Conservation (phyloP, 768 basidiomycete species). For the Lactarius vividus region DNA sequence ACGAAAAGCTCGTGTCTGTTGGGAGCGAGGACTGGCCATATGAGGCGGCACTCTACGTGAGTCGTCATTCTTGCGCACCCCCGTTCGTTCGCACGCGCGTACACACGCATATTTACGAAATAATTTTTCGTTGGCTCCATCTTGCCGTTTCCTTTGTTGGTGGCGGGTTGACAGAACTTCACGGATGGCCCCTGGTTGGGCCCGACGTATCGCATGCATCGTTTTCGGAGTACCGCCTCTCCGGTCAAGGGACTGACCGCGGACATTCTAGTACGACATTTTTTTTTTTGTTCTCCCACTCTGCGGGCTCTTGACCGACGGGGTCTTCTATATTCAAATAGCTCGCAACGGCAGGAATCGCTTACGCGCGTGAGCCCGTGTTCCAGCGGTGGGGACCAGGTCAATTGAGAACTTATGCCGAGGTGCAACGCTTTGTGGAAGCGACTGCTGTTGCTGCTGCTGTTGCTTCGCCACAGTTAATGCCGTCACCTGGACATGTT, state of each 20-base stretch:
- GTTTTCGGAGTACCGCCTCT: slow-evolving; percentile 74
- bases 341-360: slow-evolving; percentile 68
- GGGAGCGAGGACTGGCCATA: slow-evolving; percentile 81
- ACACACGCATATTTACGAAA: not conserved
- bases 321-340: slow-evolving; percentile 30
- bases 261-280: slow-evolving; percentile 65
- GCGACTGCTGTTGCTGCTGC: not conserved
- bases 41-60: slow-evolving; percentile 66
- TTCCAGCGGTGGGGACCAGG: slow-evolving; percentile 60
- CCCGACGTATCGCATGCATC: slow-evolving; percentile 73
- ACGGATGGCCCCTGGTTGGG: slow-evolving; percentile 46
- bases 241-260: slow-evolving; percentile 83
- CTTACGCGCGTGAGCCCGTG: slow-evolving; percentile 47
- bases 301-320: not conserved
- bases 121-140: not conserved
- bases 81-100: too few species aligned
- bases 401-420: slow-evolving; percentile 38
- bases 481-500: not conserved
- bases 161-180: slow-evolving; percentile 44
- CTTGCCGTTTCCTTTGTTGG: slow-evolving; percentile 1
- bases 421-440: slow-evolving; percentile 29
- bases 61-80: slow-evolving; percentile 29
- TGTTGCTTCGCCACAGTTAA: not conserved
- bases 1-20: slow-evolving; percentile 47
- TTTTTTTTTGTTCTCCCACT: not conserved